phyloP scores from a whole-genome alignment of 805 yeast genomes.

The Groenewaldozyma salmanticensis region DNA sequence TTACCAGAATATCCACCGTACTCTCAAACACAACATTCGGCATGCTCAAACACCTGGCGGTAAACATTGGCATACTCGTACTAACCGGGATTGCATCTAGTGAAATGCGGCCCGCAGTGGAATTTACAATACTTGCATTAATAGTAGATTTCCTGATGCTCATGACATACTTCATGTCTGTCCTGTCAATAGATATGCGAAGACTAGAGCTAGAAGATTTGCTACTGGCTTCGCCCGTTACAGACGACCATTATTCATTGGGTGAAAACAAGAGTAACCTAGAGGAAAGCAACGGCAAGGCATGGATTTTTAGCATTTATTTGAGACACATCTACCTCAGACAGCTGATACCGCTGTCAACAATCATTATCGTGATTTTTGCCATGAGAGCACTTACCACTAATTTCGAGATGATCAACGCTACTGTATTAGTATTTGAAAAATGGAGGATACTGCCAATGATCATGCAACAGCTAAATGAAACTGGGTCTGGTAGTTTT shows the following conservation, averaged over 20 bases:
- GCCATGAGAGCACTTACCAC: background rate
- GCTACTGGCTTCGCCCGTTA: too few species aligned
- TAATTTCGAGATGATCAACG: too few species aligned
- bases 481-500: background rate
- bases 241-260: background rate
- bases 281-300: background rate
- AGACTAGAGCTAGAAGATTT: slow-evolving; percentile 53
- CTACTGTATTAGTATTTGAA: background rate
- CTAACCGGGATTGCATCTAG: slow-evolving; percentile 8
- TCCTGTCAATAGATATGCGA: slow-evolving; percentile 57
- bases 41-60: slow-evolving; percentile 30
- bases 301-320: background rate
- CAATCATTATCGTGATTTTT: background rate
- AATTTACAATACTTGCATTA: slow-evolving; percentile 40
- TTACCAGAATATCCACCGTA: slow-evolving; percentile 31
- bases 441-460: too few species aligned
- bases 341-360: background rate
- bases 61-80: background rate
- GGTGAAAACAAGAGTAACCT: too few species aligned
- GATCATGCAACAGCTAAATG: background rate
- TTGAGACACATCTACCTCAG: slow-evolving; percentile 1
- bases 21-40: slow-evolving; percentile 29
- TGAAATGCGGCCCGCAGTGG: slow-evolving; percentile 33
- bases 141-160: slow-evolving; percentile 52
- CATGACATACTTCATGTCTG: slow-evolving; percentile 53